Conservation (phyloP, 1,139 yeast species). For the Diutina sp. region DNA sequence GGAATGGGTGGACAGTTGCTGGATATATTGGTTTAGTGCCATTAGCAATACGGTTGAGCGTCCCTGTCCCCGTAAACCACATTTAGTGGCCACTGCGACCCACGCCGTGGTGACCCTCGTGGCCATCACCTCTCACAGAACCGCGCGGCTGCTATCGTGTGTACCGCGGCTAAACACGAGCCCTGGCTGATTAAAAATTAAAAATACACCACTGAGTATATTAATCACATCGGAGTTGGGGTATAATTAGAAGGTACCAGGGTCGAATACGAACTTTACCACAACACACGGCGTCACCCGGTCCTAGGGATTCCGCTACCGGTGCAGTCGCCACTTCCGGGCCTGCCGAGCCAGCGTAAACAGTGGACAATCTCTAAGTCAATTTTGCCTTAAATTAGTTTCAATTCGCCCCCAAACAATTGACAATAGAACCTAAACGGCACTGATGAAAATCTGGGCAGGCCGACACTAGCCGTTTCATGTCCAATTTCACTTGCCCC, state of each 20-base stretch:
- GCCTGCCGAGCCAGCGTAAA: too few species aligned
- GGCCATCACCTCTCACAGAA: not conserved
- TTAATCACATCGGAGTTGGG: not conserved
- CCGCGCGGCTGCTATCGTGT: not conserved
- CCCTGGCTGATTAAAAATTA: not conserved
- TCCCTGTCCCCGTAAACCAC: not conserved
- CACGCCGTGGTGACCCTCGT: not conserved
- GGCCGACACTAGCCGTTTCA: not conserved
- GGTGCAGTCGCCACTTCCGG: too few species aligned
- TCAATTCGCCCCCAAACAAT: too few species aligned
- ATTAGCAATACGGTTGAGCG: not conserved
- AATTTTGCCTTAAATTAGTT: too few species aligned
- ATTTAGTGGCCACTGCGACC: too few species aligned
- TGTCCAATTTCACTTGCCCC: not conserved
- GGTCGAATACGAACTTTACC: too few species aligned
- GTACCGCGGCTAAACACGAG: not conserved
- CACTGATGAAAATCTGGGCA: not conserved
- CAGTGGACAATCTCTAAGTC: too few species aligned
- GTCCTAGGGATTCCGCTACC: too few species aligned
- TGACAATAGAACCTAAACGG: too few species aligned
- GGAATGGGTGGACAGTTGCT: too few species aligned
- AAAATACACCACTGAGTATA: not conserved
- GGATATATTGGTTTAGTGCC: not conserved
- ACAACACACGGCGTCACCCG: too few species aligned
- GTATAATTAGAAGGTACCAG: not conserved